phyloP scores from a whole-genome alignment of 305 asterid species.

The Solanum hybrid region DNA sequence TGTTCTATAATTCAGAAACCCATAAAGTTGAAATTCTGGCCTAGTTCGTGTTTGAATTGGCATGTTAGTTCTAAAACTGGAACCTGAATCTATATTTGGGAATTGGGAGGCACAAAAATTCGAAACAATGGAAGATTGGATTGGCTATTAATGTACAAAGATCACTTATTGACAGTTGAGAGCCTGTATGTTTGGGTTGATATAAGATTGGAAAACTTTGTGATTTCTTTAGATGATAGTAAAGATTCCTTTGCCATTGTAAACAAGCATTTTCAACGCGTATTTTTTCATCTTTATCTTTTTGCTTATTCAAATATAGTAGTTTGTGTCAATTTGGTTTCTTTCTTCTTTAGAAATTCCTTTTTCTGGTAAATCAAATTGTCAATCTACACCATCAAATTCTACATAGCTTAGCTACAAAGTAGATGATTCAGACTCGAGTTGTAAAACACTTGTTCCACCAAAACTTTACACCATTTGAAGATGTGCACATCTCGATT shows the following conservation, averaged over 20 bases:
- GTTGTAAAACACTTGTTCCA: not conserved
- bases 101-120: not conserved
- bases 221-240: not conserved
- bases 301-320: not conserved
- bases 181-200: not conserved
- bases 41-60: not conserved
- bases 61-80: not conserved
- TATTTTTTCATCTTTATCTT: not conserved
- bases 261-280: not conserved
- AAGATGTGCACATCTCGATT: not conserved
- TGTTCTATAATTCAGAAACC: not conserved
- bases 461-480: not conserved
- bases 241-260: not conserved
- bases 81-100: not conserved
- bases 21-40: not conserved
- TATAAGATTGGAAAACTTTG: not conserved
- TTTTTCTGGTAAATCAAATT: not conserved
- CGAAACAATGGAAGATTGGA: not conserved
- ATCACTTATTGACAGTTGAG: not conserved
- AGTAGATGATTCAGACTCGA: conserved; percentile 1
- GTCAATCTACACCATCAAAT: not conserved
- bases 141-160: not conserved
- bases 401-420: not conserved
- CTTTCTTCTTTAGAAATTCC: not conserved
- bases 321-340: not conserved